phyloP scores from a whole-genome alignment of 192 early-diverging fungal genomes.

The Gryganskiella cystojenkinii region DNA sequence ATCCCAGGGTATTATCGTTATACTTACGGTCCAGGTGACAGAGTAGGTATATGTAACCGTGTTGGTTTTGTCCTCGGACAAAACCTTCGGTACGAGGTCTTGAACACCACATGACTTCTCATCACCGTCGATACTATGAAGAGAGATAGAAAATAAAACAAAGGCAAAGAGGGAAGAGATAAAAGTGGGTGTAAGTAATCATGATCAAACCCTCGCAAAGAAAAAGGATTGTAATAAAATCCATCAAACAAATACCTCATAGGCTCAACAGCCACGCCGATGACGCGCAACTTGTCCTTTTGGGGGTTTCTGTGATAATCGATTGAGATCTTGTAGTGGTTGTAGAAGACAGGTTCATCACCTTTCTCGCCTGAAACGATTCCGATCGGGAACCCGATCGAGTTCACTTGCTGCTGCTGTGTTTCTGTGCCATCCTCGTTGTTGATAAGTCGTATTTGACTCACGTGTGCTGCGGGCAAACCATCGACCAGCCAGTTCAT shows the following conservation, averaged over 20 bases:
- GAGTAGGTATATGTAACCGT: slow-evolving; percentile 73
- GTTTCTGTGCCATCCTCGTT: no score
- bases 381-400: slow-evolving; percentile 88
- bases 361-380: slow-evolving; percentile 24
- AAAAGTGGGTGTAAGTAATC: no score
- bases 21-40: slow-evolving; percentile 67
- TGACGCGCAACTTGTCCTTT: slow-evolving; percentile 77
- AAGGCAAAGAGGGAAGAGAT: background rate
- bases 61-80: slow-evolving; percentile 21
- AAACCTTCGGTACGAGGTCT: background rate
- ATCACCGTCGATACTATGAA: no score
- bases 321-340: slow-evolving; percentile 90
- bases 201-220: background rate
- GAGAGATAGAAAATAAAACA: no score
- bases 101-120: slow-evolving; percentile 12
- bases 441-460: slow-evolving; percentile 64
- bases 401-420: slow-evolving; percentile 67
- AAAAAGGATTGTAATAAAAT: background rate
- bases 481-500: slow-evolving; percentile 93
- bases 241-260: slow-evolving; percentile 55
- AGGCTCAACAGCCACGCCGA: slow-evolving; percentile 87
- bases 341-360: slow-evolving; percentile 69
- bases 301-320: slow-evolving; percentile 79
- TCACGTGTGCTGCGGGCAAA: slow-evolving; percentile 71
- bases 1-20: background rate